Evolutionary conservation across 2,329 filamentous ascomycete species (phyloP).

Genomic region (Raffaelea arxii): DNA sequence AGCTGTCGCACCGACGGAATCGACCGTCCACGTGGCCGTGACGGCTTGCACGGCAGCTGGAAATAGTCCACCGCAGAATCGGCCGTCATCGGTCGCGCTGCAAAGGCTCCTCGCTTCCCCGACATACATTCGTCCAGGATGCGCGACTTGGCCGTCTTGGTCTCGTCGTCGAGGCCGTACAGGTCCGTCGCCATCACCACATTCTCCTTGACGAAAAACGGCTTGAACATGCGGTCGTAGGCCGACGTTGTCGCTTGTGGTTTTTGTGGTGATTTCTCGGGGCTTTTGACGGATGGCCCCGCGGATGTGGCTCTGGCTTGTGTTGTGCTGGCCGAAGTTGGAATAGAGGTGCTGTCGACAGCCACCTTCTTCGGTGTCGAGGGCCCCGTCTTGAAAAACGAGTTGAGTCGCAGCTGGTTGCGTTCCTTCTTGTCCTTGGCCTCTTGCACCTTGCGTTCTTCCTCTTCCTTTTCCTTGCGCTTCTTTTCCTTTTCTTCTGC

Average conservation of each 20-base stretch:
- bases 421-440: constrained; percentile 41
- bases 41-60: constrained; percentile 25
- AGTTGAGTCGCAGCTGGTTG: constrained; percentile 35
- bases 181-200: constrained; percentile 57
- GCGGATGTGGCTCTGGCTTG: too few species aligned
- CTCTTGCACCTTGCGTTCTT: constrained; percentile 30
- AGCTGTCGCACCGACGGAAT: constrained; percentile 48
- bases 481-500: constrained; percentile 34
- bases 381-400: constrained; percentile 31
- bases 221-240: constrained; percentile 65
- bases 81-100: constrained; percentile 23
- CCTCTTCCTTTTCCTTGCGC: constrained; percentile 41
- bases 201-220: constrained; percentile 69
- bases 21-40: constrained; percentile 17
- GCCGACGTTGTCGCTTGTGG: constrained; percentile 28
- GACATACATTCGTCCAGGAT: constrained; percentile 43
- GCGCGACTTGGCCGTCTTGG: constrained; percentile 37
- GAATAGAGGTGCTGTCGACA: constrained; percentile 7
- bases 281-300: constrained; percentile 6
- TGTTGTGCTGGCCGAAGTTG: not conserved
- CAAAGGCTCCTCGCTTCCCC: constrained; percentile 36
- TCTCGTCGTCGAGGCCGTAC: constrained; percentile 48
- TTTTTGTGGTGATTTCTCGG: constrained; percentile 20
- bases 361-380: constrained; percentile 29
- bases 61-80: constrained; percentile 33